Evolutionary conservation across 2,329 filamentous ascomycete genomes (phyloP), one percentile per base, ranked within the genome.

Genomic region (Botrytis elliptica): DNA sequence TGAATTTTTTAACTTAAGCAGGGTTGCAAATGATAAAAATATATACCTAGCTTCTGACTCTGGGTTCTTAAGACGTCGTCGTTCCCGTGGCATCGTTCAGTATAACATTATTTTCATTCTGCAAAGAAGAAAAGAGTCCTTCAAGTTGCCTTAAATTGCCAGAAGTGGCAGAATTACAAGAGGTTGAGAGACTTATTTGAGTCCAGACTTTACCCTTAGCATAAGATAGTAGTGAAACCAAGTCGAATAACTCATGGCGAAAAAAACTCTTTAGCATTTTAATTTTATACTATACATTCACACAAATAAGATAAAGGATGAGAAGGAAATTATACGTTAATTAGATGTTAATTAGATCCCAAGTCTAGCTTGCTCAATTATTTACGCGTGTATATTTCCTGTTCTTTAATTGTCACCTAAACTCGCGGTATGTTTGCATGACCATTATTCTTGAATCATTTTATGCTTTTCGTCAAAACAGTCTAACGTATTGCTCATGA

Each of bases 161-260:
- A 12, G 1, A 12, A 33, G 18, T 18, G 3, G 29, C 8, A 59
- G 16, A 36, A 1, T 4, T 0, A 25, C 9, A 36, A 10, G 16
- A 36, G 18, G 22, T 10, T 60, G 0, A 60, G 18, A 22, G 18
- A 60, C 18, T 12, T 12, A 8, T 20, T 60, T 12, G 9, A 6
- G 6, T 2, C 4, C 10, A 20, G 33, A 22, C 33, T 20, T 20
- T 4, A 4, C 7, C 4, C 4, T 60, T 8, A 36, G 18, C 8
- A 36, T 22, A 22, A 25, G 8, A 36, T 18, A 29, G 55, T 29
- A n/a, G 14, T n/a, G 14, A 25, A 60, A 22, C 18, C 29, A 33
- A 52, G 4, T 12, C 0, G 46, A n/a, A 29, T 3, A 20, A 3
- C 4, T 18, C 10, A 22, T 10, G 1, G 18, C 1, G 1, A 10